Evolutionary conservation across 2,329 filamentous ascomycete genomes (phyloP), one percentile per base, ranked within the genome.

Genomic region (Diaporthe citrichinensis): DNA sequence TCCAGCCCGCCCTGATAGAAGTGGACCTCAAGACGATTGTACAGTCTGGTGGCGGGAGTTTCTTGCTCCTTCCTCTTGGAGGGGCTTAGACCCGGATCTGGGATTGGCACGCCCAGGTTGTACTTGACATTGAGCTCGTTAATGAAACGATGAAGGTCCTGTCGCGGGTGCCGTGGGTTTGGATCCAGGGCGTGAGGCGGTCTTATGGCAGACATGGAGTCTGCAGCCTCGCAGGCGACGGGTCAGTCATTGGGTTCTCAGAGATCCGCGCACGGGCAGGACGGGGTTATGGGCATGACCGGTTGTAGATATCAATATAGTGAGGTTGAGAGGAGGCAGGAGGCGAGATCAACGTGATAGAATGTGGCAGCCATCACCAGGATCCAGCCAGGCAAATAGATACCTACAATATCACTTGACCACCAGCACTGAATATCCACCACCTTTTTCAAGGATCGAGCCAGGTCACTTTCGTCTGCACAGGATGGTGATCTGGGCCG

Each of bases 71-170:
- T 77, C 4, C 79, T 79, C 12, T 75, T 62, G 2, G 71, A 55
- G 0, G 80, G 80, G 10, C 78, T 79, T 28, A 79, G 75, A 17
- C 23, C 73, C 10, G 55, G 72, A 36, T 80, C 79, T 4, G 78
- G 74, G 1, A 81, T 72, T 3, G 69, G 53, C 5, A 83, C 68
- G 25, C 78, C 81, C 1, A 84, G 73, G 23, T 77, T 78, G 62
- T 82, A 83, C 7, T 77, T 73, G 14, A 49, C 49, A 62, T 84
- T 83, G 7, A 84, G 73, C 5, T 61, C 23, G 0, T 74, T 74
- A 15, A 82, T 76, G 17, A 79, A 78, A 6, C 73, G 73, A 58
- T 69, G 69, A 28, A 72, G 31, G 14, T 68, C 72, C 14, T 74
- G 67, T 25, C 67, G 59, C 5, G 67, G 72, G 68, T 74, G 59